phyloP scores from a whole-genome alignment of 2,329 filamentous ascomycete genomes.

The Thermochaetoides dissita region DNA sequence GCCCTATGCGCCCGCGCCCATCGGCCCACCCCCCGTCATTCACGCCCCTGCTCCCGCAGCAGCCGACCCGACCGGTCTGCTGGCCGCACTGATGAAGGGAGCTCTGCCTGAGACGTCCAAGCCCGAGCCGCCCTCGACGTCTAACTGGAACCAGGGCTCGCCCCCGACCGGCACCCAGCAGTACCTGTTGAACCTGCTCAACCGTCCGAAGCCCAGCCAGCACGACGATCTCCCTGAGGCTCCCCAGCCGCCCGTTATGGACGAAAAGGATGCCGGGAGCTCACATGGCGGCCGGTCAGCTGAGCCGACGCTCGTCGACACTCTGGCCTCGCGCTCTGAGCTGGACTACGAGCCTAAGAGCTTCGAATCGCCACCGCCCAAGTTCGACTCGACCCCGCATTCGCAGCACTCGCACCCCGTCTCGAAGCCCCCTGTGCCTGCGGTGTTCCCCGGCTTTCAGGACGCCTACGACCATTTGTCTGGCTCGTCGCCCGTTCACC shows the following conservation, averaged over 20 bases:
- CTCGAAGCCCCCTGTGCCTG: slow-evolving; percentile 11
- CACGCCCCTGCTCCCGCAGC: slow-evolving; percentile 43
- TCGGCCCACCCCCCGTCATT: slow-evolving; percentile 23
- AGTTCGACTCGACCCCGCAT: slow-evolving; percentile 16
- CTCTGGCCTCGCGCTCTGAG: slow-evolving; percentile 16
- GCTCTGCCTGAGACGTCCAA: slow-evolving; percentile 28
- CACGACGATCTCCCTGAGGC: slow-evolving; percentile 34
- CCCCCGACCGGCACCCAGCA: slow-evolving; percentile 62
- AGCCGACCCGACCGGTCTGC: slow-evolving; percentile 42
- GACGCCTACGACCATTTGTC: slow-evolving; percentile 30
- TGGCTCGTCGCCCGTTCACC: slow-evolving; percentile 26
- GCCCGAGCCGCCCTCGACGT: slow-evolving; percentile 13
- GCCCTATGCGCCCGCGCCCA: slow-evolving; percentile 13
- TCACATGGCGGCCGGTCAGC: slow-evolving; percentile 12
- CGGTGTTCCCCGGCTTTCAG: slow-evolving; percentile 17
- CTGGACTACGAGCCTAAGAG: slow-evolving; percentile 17
- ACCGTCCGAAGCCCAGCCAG: slow-evolving; percentile 57
- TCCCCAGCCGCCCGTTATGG: slow-evolving; percentile 28
- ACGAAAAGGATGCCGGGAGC: slow-evolving; percentile 15
- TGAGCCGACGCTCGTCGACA: slow-evolving; percentile 13
- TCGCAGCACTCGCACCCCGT: slow-evolving; percentile 16
- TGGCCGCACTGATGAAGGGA: slow-evolving; percentile 48
- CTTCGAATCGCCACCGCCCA: slow-evolving; percentile 14
- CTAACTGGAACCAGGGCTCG: slow-evolving; percentile 33
- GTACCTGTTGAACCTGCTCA: slow-evolving; percentile 73